These are phyloP conservation scores for Globisporangium spiculum DNA, from an alignment of 352 stramenopile species.

Conservation along the genomic window DNA sequence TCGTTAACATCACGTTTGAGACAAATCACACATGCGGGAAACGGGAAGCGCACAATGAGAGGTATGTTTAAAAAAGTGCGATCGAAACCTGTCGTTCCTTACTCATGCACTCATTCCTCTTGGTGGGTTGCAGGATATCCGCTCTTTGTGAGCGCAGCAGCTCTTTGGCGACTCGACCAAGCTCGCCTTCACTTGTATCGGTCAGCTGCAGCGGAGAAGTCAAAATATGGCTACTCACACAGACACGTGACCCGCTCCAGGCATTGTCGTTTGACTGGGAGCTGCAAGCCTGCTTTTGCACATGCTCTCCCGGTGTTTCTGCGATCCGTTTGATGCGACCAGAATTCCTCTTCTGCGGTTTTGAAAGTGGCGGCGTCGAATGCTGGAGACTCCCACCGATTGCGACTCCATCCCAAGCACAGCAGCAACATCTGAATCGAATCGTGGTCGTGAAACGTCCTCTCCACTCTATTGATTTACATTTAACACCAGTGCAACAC, in stretches of 20 bases:
- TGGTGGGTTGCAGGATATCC: conserved; percentile 10
- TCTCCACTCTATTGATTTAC: conserved; percentile 48
- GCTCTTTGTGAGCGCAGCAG: conserved; percentile 2
- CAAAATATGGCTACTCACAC: conserved; percentile 36
- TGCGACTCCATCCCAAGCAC: conserved; percentile 10
- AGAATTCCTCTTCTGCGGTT: conserved; percentile 55
- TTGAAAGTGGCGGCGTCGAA: conserved; percentile 45
- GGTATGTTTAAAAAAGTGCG: not conserved
- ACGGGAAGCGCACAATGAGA: conserved; percentile 12
- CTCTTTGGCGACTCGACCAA: not conserved
- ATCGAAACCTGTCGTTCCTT: not conserved
- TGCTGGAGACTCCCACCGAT: conserved; percentile 39
- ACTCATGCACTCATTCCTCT: not conserved
- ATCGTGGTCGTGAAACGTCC: conserved; percentile 43
- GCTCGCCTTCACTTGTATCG: conserved; percentile 24
- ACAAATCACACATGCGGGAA: not conserved
- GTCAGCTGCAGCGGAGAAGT: conserved; percentile 40
- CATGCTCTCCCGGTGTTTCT: conserved; percentile 34
- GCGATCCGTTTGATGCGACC: conserved; percentile 25
- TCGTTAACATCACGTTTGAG: conserved; percentile 10
- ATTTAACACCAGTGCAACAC: conserved; percentile 36
- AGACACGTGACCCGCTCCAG: not conserved
- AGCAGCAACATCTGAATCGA: conserved; percentile 21
- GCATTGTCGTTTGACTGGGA: conserved; percentile 24
- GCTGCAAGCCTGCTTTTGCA: conserved; percentile 44